These are phyloP conservation scores for Rhynchosporium graminicola DNA, from an alignment of 2,329 filamentous ascomycete genomes.

Conservation along the genomic window DNA sequence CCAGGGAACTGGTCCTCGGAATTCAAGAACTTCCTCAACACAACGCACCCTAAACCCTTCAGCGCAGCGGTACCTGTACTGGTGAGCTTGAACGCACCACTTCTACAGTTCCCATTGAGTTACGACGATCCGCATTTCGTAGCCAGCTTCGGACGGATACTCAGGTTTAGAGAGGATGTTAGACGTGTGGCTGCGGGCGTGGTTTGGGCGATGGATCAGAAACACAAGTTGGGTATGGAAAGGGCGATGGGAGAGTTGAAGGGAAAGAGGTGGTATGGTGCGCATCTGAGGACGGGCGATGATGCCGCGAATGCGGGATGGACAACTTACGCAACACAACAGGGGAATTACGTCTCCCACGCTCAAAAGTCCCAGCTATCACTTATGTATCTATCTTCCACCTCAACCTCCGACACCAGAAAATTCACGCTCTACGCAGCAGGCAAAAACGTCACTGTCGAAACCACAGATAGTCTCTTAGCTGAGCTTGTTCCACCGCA, in stretches of 20 bases:
- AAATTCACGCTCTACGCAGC: constrained; percentile 42
- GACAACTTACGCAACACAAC: constrained; percentile 42
- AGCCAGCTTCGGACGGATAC: constrained; percentile 43
- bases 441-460: constrained; percentile 41
- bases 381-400: constrained; percentile 46
- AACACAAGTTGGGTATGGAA: constrained; percentile 30
- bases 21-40: constrained; percentile 15
- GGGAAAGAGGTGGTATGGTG: constrained; percentile 41
- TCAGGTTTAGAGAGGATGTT: constrained; percentile 33
- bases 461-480: constrained; percentile 35
- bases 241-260: constrained; percentile 13
- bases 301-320: constrained; percentile 42
- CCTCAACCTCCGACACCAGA: constrained; percentile 42
- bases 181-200: constrained; percentile 38
- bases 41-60: constrained; percentile 16
- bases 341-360: constrained; percentile 40
- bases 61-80: constrained; percentile 18
- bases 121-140: constrained; percentile 39
- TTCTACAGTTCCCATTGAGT: constrained; percentile 40
- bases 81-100: constrained; percentile 15
- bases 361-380: constrained; percentile 35
- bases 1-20: constrained; percentile 18
- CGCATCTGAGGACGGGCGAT: constrained; percentile 42
- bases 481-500: not conserved
- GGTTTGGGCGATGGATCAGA: constrained; percentile 37